Percentiles rank a stretch among this genome's conserved stretches.
These are phyloP conservation scores for Phoma sp. DNA, from an alignment of 2,329 filamentous ascomycete genomes.

Conservation along the genomic window DNA sequence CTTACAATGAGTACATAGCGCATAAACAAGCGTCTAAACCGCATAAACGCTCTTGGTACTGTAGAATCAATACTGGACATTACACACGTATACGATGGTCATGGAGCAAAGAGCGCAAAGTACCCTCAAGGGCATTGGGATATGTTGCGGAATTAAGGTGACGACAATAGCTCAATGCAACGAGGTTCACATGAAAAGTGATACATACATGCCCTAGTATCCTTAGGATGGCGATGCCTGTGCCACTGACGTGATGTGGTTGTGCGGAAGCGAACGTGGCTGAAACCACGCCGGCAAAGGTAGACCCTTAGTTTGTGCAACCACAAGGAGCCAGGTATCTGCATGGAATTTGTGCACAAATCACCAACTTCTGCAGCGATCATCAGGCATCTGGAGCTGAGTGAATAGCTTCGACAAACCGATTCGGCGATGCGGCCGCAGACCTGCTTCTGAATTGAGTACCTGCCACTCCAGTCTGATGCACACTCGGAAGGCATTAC, in stretches of 20 bases:
- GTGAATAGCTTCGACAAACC: not conserved
- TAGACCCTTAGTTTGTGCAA: not conserved
- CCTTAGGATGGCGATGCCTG: not conserved
- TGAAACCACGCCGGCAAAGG: not conserved
- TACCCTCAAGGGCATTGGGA: too few relatives aligned
- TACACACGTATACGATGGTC: too few relatives aligned
- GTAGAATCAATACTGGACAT: too few relatives aligned
- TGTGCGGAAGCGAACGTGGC: not conserved
- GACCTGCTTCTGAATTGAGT: not conserved
- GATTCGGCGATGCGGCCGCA: not conserved
- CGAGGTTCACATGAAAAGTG: not conserved
- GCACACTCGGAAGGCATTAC: not conserved
- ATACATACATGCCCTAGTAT: not conserved
- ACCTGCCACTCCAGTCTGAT: not conserved
- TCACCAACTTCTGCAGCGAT: not conserved
- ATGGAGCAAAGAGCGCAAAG: too few relatives aligned
- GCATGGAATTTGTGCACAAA: too few relatives aligned
- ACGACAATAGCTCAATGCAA: not conserved
- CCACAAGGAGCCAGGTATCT: too few relatives aligned
- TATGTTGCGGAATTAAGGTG: too few relatives aligned
- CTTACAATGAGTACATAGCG: too few relatives aligned
- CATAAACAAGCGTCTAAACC: too few relatives aligned
- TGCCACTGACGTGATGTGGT: slow-evolving; percentile 1
- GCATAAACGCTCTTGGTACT: too few relatives aligned
- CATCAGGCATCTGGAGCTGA: not conserved